Evolutionary conservation across 2,329 filamentous ascomycete species (phyloP).

Genomic region (Exophiala sp.): DNA sequence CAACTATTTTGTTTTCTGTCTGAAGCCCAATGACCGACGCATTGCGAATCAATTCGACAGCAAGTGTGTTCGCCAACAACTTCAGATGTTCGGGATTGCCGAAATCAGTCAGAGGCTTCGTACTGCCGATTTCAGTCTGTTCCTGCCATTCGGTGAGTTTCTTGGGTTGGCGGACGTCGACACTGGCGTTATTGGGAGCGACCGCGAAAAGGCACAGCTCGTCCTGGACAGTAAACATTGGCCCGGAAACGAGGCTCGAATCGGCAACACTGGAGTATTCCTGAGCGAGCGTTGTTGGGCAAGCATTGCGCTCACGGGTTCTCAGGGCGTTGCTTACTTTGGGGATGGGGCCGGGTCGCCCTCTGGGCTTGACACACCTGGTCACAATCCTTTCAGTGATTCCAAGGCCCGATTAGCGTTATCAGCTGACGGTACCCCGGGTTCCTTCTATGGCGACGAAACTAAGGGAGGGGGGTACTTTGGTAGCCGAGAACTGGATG

Average conservation of each 20-base stretch:
- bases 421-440: constrained; percentile 42
- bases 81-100: constrained; percentile 92
- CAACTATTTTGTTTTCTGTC: constrained; percentile 90
- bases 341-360: constrained; percentile 57
- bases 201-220: constrained; percentile 83
- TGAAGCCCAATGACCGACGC: constrained; percentile 93
- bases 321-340: constrained; percentile 39
- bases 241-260: constrained; percentile 82
- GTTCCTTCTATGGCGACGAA: constrained; percentile 65
- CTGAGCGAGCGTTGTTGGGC: constrained; percentile 94
- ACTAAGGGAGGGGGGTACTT: constrained; percentile 76
- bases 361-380: constrained; percentile 54
- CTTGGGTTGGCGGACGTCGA: constrained; percentile 81
- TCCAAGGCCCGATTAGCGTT: constrained; percentile 52
- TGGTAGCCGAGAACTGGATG: constrained; percentile 68
- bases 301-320: constrained; percentile 68
- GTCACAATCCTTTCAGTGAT: constrained; percentile 43
- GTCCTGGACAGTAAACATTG: constrained; percentile 89
- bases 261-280: constrained; percentile 90
- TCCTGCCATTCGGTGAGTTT: constrained; percentile 93
- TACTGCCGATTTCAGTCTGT: constrained; percentile 91
- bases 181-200: constrained; percentile 79
- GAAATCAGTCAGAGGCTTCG: constrained; percentile 92
- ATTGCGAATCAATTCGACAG: constrained; percentile 99
- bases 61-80: constrained; percentile 91